Percentiles rank a stretch among this genome's conserved stretches.
Evolutionary conservation across 2,329 filamentous ascomycete species (phyloP).

Genomic region (Xylariales sp.): DNA sequence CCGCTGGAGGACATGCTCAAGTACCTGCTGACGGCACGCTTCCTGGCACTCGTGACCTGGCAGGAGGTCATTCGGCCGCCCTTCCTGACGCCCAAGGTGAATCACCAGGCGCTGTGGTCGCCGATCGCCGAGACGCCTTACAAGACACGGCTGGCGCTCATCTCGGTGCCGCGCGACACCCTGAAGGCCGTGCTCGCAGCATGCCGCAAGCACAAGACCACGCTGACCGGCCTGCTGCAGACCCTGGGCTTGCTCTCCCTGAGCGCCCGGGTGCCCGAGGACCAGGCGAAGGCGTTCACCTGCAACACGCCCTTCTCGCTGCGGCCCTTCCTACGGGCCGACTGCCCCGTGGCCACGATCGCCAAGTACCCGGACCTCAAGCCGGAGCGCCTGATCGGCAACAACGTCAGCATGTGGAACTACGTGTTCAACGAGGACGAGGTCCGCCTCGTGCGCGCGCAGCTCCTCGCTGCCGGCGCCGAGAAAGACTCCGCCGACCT

Average conservation of each 20-base stretch:
- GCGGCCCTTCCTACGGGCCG: constrained; percentile 13
- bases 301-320: constrained; percentile 16
- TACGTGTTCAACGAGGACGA: constrained; percentile 6
- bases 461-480: background rate
- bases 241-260: constrained; percentile 17
- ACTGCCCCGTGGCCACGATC: too few relatives aligned
- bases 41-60: constrained; percentile 13
- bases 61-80: constrained; percentile 14
- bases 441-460: background rate
- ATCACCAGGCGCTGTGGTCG: constrained; percentile 16
- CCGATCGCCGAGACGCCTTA: constrained; percentile 12
- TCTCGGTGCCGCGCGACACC: constrained; percentile 13
- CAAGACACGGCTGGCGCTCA: constrained; percentile 14
- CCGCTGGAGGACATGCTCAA: constrained; percentile 17
- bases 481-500: background rate
- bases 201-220: constrained; percentile 22
- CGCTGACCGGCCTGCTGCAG: constrained; percentile 23
- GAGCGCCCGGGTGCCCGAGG: constrained; percentile 9
- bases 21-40: constrained; percentile 13
- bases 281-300: constrained; percentile 6
- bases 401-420: constrained; percentile 9
- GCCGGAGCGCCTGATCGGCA: constrained; percentile 10
- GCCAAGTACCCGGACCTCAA: constrained; percentile 5
- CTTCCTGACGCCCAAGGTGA: constrained; percentile 7
- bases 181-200: constrained; percentile 14